A percentile compares a stretch with the other conserved stretches of the same genome.
Evolutionary conservation across 2,329 filamentous ascomycete species (phyloP).

Genomic region (Aplosporella prunicola): DNA sequence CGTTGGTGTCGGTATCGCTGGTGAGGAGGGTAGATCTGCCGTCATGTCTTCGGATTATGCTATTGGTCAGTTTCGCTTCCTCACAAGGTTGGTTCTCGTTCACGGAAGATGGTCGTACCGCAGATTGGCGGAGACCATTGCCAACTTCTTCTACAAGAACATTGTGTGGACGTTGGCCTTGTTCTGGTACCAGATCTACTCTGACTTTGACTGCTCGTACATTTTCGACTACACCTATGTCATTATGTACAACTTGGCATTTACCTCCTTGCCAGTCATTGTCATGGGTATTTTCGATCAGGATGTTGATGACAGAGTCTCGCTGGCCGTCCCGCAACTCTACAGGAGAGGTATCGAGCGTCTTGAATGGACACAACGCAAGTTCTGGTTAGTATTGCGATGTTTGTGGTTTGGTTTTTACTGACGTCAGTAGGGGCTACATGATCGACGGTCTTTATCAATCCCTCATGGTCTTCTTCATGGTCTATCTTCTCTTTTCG

Average conservation of each 20-base stretch:
- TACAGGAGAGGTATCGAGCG: slow-evolving; percentile 94
- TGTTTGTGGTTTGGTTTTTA: neutral
- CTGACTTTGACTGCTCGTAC: slow-evolving; percentile 93
- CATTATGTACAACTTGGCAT: slow-evolving; percentile 89
- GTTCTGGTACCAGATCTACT: slow-evolving; percentile 96
- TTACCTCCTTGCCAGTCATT: slow-evolving; percentile 89
- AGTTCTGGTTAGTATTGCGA: slow-evolving; percentile 73
- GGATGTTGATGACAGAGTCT: slow-evolving; percentile 90
- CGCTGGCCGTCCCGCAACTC: slow-evolving; percentile 85
- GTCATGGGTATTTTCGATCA: slow-evolving; percentile 96
- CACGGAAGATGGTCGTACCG: slow-evolving; percentile 97
- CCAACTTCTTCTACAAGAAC: slow-evolving; percentile 99
- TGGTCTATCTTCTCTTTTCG: slow-evolving; percentile 72
- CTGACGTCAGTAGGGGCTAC: slow-evolving; percentile 48
- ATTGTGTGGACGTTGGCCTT: slow-evolving; percentile 94
- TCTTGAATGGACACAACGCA: slow-evolving; percentile 87
- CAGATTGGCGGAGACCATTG: slow-evolving; percentile 81
- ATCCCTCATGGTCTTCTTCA: slow-evolving; percentile 85
- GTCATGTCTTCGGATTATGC: slow-evolving; percentile 96
- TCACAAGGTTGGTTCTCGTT: slow-evolving; percentile 75
- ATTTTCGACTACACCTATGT: slow-evolving; percentile 98
- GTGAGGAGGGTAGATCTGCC: slow-evolving; percentile 83
- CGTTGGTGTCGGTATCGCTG: slow-evolving; percentile 91
- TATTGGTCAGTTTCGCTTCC: slow-evolving; percentile 85
- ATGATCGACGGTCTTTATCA: slow-evolving; percentile 95